Conservation (phyloP, 1,284 basidiomycete species). For the Apiotrichum montevideense region DNA sequence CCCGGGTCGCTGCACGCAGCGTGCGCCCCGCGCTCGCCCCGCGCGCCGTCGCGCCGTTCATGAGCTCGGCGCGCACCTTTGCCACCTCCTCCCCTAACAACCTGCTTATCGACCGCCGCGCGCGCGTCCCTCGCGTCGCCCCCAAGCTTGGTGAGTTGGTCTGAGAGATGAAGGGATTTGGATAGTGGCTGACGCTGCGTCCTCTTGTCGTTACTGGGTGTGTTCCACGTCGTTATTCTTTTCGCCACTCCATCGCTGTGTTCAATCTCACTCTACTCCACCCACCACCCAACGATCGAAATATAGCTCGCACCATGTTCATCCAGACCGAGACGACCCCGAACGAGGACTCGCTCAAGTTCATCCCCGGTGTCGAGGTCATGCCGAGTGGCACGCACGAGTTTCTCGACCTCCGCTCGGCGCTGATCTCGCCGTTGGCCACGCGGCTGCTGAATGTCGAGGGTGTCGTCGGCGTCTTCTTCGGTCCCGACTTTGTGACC, state of each 20-base stretch:
- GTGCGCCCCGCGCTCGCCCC: background rate
- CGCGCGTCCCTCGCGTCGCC: constrained; percentile 6
- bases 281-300: background rate
- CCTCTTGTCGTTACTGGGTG: background rate
- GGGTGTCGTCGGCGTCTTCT: constrained; percentile 83
- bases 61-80: constrained; percentile 11
- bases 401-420: constrained; percentile 81
- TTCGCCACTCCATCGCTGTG: background rate
- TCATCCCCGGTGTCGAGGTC: constrained; percentile 86
- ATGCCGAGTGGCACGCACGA: constrained; percentile 80
- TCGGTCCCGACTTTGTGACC: constrained; percentile 96
- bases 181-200: background rate
- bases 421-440: constrained; percentile 81
- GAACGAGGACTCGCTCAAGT: constrained; percentile 96
- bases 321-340: constrained; percentile 96
- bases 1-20: background rate
- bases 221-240: background rate
- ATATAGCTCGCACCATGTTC: constrained; percentile 81
- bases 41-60: background rate
- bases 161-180: background rate
- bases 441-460: constrained; percentile 88
- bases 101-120: constrained; percentile 6
- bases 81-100: constrained; percentile 7
- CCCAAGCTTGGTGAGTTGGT: background rate
- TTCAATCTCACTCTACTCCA: background rate